phyloP scores from a whole-genome alignment of 2,329 filamentous ascomycete genomes.

The Colletotrichum sp. region DNA sequence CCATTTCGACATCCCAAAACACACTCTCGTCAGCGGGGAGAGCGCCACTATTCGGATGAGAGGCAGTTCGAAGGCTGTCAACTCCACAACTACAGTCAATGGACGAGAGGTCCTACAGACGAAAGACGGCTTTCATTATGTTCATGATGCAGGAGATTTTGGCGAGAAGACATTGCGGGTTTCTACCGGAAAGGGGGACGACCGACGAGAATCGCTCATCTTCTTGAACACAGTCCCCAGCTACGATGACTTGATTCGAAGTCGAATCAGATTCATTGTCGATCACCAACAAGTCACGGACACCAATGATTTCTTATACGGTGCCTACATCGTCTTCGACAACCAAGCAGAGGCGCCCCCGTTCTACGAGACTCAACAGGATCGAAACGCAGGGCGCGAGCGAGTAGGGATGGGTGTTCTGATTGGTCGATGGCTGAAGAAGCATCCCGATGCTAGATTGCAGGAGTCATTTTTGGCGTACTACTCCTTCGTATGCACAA shows the following conservation, averaged over 20 bases:
- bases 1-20: neutral
- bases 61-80: neutral
- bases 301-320: neutral
- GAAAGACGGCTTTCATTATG: neutral
- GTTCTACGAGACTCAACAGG: slow-evolving; percentile 9
- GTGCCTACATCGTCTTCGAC: slow-evolving; percentile 16
- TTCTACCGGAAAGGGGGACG: neutral
- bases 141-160: neutral
- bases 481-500: slow-evolving; percentile 15
- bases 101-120: neutral
- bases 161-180: neutral
- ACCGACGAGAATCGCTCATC: neutral
- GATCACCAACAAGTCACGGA: slow-evolving; percentile 7
- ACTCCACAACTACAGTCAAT: neutral
- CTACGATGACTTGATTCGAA: slow-evolving; percentile 1
- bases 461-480: neutral
- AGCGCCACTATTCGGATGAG: neutral
- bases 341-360: slow-evolving; percentile 12
- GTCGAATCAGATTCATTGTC: slow-evolving; percentile 11
- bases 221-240: slow-evolving; percentile 13
- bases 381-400: slow-evolving; percentile 16
- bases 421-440: slow-evolving; percentile 13
- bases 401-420: slow-evolving; percentile 17
- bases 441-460: neutral
- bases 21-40: neutral